These are phyloP conservation scores for Chlorencoelia australis DNA, from an alignment of 2,329 filamentous ascomycete species.

Conservation along the genomic window DNA sequence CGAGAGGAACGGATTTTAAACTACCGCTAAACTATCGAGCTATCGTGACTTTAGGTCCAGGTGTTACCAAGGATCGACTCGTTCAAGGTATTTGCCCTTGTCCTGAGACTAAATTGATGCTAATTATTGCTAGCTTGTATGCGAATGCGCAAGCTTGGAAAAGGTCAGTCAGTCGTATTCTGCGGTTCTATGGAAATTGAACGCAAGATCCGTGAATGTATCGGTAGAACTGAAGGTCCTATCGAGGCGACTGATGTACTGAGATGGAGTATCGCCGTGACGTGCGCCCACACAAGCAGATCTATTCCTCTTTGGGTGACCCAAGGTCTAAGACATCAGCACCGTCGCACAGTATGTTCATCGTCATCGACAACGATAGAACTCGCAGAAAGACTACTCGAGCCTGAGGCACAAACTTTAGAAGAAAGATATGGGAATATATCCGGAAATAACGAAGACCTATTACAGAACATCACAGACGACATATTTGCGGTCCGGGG, in stretches of 20 bases:
- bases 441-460: too few species aligned
- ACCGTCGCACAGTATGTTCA: constrained; percentile 17
- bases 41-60: constrained; percentile 55
- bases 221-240: not conserved
- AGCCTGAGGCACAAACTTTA: constrained; percentile 43
- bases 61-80: constrained; percentile 52
- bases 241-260: constrained; percentile 47
- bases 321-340: constrained; percentile 44
- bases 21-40: constrained; percentile 49
- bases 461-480: too few species aligned
- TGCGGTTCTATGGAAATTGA: constrained; percentile 49
- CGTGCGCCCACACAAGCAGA: constrained; percentile 37
- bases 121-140: constrained; percentile 46
- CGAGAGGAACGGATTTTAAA: constrained; percentile 57
- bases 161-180: constrained; percentile 56
- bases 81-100: constrained; percentile 5
- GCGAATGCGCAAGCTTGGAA: constrained; percentile 59
- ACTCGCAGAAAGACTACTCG: constrained; percentile 40
- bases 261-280: constrained; percentile 49
- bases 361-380: constrained; percentile 8
- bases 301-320: constrained; percentile 49
- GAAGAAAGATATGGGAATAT: constrained; percentile 41
- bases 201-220: constrained; percentile 35
- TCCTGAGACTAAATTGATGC: constrained; percentile 1
- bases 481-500: too few species aligned